Evolutionary conservation across 2,329 filamentous ascomycete species (phyloP), one percentile per base, ranked within the genome.

Genomic region (Talaromyces pinophilus): DNA sequence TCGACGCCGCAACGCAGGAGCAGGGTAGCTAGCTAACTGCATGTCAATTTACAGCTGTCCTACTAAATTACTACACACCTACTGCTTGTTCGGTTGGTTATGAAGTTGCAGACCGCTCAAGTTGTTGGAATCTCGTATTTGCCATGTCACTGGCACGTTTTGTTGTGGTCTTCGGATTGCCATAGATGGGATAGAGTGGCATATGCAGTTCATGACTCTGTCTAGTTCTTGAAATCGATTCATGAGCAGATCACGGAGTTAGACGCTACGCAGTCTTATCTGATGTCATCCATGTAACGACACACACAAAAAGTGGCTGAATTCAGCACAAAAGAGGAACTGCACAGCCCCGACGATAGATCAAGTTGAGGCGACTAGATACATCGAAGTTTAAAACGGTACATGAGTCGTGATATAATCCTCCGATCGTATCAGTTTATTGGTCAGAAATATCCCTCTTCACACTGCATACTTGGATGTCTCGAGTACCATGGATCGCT

Each of bases 271-370:
- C 15, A n/a, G n/a, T 28, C 28, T 15, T 54, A 33, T 30, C 38
- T 57, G 54, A 40, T 57, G 54, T 57, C 54, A 57, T 35, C 33
- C 7, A 28, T 52, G 48, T 28, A 52, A 52, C 48, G 48, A 52
- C n/a, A 19, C n/a, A 19, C 30, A 25, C n/a, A 6, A 55, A 17
- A 40, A 17, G 54, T 57, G 33, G 54, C 54, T 38, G 33, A 17
- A 33, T 7, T 3, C 10, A 8, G 1, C 5, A 8, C 54, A 17
- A 30, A 38, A 15, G n/a, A 57, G 54, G 54, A 3, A 22, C 40
- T 40, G 33, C 54, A 57, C 54, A 57, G 54, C 54, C 54, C n/a
- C 52, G 30, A 57, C 22, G 30, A 7, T 13, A 35, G 52, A 35
- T 35, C 30, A 13, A 25, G 0, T 22, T 35, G 28, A 35, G 52